Conservation (phyloP, 2,329 filamentous ascomycete species). For the Aureobasidium leucospermi region DNA sequence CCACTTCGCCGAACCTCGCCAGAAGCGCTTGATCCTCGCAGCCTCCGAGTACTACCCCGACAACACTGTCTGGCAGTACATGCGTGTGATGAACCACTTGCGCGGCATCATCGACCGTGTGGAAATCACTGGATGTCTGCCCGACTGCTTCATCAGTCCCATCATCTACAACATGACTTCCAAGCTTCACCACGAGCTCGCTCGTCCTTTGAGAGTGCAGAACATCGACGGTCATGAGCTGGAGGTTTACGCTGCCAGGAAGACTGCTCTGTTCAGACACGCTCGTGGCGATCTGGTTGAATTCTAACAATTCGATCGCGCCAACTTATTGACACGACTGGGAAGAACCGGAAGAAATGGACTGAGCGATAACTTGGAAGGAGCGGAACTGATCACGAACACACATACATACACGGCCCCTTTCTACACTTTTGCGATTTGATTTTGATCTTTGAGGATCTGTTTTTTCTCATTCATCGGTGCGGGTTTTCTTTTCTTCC, state of each 20-base stretch:
- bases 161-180: not conserved
- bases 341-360: too few relatives aligned
- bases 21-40: conserved; percentile 17
- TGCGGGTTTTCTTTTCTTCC: too few relatives aligned
- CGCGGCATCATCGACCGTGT: conserved; percentile 19
- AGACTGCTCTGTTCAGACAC: not conserved
- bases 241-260: not conserved
- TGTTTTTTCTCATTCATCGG: too few relatives aligned
- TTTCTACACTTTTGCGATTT: too few relatives aligned
- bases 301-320: too few relatives aligned
- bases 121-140: conserved; percentile 22
- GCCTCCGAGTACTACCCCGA: conserved; percentile 21
- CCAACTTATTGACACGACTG: too few relatives aligned
- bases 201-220: not conserved
- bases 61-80: conserved; percentile 17
- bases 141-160: not conserved
- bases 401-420: too few relatives aligned
- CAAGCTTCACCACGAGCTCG: not conserved
- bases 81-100: conserved; percentile 19
- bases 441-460: too few relatives aligned
- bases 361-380: too few relatives aligned
- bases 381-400: too few relatives aligned
- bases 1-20: conserved; percentile 17
- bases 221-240: not conserved
- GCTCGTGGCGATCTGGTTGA: not conserved